These are phyloP conservation scores for Plasmodium adleri DNA, from an alignment of 169 alveolate genomes.

Conservation along the genomic window DNA sequence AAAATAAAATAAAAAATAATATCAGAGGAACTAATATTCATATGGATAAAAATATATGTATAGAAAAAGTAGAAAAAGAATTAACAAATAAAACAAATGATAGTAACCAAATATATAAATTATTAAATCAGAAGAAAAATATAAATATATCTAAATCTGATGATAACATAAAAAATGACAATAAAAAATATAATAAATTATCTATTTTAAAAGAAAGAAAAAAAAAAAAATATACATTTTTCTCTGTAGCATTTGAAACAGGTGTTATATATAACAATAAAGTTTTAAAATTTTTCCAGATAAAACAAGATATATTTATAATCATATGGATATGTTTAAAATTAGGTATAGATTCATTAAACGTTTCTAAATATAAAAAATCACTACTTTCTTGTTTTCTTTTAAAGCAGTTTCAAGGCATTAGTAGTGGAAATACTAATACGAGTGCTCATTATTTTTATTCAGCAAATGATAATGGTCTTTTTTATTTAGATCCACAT, in stretches of 20 bases:
- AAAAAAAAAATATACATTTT: constrained; percentile 44
- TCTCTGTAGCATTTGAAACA: constrained; percentile 61
- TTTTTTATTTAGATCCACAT: constrained; percentile 81
- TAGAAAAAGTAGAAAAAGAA: neutral
- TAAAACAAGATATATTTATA: constrained; percentile 41
- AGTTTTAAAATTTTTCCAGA: constrained; percentile 67
- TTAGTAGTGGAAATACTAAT: constrained; percentile 77
- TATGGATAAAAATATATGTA: too few relatives aligned
- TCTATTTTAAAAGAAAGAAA: constrained; percentile 6
- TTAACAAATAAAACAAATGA: neutral
- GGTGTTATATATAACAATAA: constrained; percentile 56
- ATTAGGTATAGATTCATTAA: constrained; percentile 56
- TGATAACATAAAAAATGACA: neutral
- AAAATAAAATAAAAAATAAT: constrained; percentile 22
- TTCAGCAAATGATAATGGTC: constrained; percentile 75
- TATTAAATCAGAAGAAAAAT: neutral
- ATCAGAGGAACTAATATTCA: too few relatives aligned
- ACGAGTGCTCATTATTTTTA: constrained; percentile 78
- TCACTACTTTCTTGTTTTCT: constrained; percentile 71
- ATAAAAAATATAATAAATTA: neutral
- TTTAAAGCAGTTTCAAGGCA: constrained; percentile 78
- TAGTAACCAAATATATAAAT: too few relatives aligned
- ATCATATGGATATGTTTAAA: constrained; percentile 71
- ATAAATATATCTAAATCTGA: neutral
- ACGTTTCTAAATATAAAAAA: constrained; percentile 62